Evolutionary conservation across 805 yeast genomes (phyloP).

Genomic region (Suhomyces canberraensis): DNA sequence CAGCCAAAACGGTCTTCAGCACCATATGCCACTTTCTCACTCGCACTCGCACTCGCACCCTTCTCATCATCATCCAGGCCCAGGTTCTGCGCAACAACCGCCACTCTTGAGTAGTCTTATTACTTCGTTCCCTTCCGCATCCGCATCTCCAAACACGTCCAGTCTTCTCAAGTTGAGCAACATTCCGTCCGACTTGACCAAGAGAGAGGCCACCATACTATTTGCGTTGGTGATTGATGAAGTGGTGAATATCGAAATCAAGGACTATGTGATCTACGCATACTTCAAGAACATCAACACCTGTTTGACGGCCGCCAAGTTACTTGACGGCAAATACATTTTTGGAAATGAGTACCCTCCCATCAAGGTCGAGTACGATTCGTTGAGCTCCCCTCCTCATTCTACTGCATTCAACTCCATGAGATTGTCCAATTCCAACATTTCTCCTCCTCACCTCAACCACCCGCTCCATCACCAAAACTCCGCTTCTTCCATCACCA

Average conservation of each 20-base stretch:
- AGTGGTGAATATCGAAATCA: conserved; percentile 46
- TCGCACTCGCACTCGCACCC: conserved; percentile 2
- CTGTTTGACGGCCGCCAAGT: conserved; percentile 38
- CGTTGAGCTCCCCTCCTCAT: conserved; percentile 15
- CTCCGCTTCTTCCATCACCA: background rate
- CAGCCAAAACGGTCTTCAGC: conserved; percentile 3
- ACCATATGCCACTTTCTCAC: conserved; percentile 5
- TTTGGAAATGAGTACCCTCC: conserved; percentile 38
- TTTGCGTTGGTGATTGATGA: conserved; percentile 70
- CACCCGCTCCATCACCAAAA: conserved; percentile 12
- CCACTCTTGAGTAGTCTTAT: conserved; percentile 2
- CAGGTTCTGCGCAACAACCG: conserved; percentile 2
- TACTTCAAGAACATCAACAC: conserved; percentile 36
- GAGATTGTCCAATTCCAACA: conserved; percentile 24
- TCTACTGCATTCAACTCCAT: conserved; percentile 23
- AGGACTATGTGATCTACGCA: conserved; percentile 33
- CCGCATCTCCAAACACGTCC: conserved; percentile 10
- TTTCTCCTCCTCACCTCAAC: conserved; percentile 31
- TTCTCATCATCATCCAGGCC: too few species aligned
- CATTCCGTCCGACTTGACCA: conserved; percentile 59
- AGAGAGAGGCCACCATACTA: conserved; percentile 64
- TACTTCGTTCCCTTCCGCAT: conserved; percentile 7
- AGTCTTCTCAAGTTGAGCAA: conserved; percentile 39
- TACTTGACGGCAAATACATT: conserved; percentile 38
- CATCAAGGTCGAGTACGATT: conserved; percentile 35